Base-by-base conservation (phyloP, 2,329 filamentous ascomycete species). In the Neonectria coccinea region DNA sequence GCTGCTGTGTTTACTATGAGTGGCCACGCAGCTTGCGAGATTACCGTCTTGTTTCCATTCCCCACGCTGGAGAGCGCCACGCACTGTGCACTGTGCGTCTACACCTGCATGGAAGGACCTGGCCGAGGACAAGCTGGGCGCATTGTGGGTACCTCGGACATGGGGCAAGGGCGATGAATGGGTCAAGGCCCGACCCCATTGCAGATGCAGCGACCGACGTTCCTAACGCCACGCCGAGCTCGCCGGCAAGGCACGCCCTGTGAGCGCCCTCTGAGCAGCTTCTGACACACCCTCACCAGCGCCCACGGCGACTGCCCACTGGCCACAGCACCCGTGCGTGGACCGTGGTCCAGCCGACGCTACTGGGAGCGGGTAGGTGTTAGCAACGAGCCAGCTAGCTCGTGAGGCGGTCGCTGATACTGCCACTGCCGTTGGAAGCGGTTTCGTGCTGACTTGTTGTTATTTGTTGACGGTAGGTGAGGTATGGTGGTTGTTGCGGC, bases 1-100 rank as follows among this genome's bases (percentile, higher is more conserved):
- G 52, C 44, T 55, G 44, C 36, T 56, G 42, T 59, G 61, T 59
- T 44, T 53, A 59, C 29, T 36, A 20, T 31, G 31, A 42, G 39
- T 42, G 39, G 39, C 39, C 39, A 20, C 45, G 18, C 48, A 11
- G 20, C 22, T 25, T 59, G 65, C 64, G 70, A 74, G 72, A 74
- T 74, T 74, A 72, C 66, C 66, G 71, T 74, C 66, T 74, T 74
- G 72, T 74, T 74, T 72, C 72, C 71, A 74, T 74, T 74, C 72
- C 72, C 71, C 71, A 74, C 70, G 69, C 55, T 66, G 50, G 33
- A 50, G 55, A 58, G 39, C 65, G 68, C 70, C 69, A 70, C 69
- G 64, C 69, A 72, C 72, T 69, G 69, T 72, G 69, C 72, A 67
- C 56, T 65, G 65, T 64, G 65, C 58, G 25, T 62, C 57, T 70